phyloP scores from a whole-genome alignment of 805 yeast species.

The Candida michaelii region DNA sequence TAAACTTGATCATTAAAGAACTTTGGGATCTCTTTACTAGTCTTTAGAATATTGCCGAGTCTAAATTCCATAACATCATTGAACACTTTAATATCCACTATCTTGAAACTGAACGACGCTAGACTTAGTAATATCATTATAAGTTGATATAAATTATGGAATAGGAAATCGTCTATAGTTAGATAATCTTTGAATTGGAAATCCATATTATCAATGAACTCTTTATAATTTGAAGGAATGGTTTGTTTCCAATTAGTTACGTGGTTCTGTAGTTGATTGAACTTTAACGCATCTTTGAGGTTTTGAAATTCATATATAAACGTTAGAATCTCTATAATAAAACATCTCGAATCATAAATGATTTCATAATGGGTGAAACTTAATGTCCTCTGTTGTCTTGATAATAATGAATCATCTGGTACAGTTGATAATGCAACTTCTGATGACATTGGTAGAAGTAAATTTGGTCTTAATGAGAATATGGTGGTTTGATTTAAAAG shows the following conservation, averaged over 20 bases:
- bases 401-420: background rate
- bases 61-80: background rate
- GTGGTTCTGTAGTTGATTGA: background rate
- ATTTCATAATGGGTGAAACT: conserved; percentile 1
- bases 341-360: conserved; percentile 9
- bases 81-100: background rate
- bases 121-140: background rate
- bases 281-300: background rate
- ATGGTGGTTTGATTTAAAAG: background rate
- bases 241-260: conserved; percentile 4
- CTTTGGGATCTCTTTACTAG: conserved; percentile 1
- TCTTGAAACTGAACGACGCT: background rate
- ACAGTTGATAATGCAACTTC: background rate
- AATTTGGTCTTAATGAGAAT: background rate
- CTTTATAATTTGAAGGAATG: conserved; percentile 2
- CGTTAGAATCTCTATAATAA: conserved; percentile 3
- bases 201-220: conserved; percentile 5
- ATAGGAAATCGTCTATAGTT: conserved; percentile 3
- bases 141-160: conserved; percentile 4
- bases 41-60: conserved; percentile 1
- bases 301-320: conserved; percentile 4
- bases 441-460: conserved; percentile 1
- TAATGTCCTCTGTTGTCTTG: conserved; percentile 4
- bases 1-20: background rate
- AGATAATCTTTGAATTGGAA: conserved; percentile 7